A percentile compares a stretch with the other conserved stretches of the same genome.
Evolutionary conservation across 768 basidiomycete species (phyloP).

Genomic region (Glaciozyma martinii): DNA sequence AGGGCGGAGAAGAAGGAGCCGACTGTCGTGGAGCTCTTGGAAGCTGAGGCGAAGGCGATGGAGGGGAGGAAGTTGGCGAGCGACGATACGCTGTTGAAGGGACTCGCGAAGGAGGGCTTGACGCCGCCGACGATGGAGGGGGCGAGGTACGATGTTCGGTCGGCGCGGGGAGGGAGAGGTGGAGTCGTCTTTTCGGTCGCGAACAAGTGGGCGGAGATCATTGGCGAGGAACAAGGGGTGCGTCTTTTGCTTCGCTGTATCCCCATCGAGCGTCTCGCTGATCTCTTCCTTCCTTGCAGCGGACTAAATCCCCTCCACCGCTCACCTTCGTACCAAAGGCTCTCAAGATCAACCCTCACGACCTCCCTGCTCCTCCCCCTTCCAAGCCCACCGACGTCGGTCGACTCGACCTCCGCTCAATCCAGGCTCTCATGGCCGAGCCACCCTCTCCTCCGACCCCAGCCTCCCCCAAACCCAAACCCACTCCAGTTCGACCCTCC

Average conservation of each 20-base stretch:
- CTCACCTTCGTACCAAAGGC: background rate
- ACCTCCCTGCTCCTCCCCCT: background rate
- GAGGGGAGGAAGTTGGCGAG: background rate
- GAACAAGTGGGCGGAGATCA: constrained; percentile 17
- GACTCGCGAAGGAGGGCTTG: background rate
- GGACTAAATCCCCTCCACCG: background rate
- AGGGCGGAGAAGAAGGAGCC: background rate
- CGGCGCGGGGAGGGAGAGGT: constrained; percentile 7
- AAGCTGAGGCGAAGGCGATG: background rate
- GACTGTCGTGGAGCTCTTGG: constrained; percentile 18
- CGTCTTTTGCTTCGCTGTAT: background rate
- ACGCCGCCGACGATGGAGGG: too few species aligned
- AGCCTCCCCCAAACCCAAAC: background rate
- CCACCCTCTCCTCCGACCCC: background rate
- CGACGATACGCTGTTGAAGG: constrained; percentile 8
- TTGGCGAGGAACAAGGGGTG: constrained; percentile 10
- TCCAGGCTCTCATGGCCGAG: background rate
- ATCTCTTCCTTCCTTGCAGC: background rate
- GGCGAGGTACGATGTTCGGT: background rate
- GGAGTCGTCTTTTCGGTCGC: constrained; percentile 16
- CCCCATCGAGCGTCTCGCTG: too few species aligned
- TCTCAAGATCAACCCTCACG: background rate
- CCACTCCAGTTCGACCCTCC: background rate
- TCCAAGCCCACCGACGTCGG: background rate
- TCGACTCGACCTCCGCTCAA: background rate